Evolutionary conservation across 805 yeast species (phyloP), one percentile per base, ranked within the genome.

Genomic region (Metschnikowia sp.): DNA sequence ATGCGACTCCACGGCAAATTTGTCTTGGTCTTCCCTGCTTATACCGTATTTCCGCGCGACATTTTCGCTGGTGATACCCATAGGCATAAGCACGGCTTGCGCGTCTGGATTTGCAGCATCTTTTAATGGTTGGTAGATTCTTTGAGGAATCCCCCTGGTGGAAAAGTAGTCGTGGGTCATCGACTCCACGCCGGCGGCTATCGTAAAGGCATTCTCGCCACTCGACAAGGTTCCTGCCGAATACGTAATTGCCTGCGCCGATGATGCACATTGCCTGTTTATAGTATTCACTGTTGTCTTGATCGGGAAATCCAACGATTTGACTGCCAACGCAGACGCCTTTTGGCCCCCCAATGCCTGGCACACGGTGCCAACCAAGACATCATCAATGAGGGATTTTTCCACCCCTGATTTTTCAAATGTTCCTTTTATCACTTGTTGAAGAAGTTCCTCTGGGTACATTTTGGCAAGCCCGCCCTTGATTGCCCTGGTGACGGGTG

Each of bases 181-280:
- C 2, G 72, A 66, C 51, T 69, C 75, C n/a, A 69, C 75, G 35
- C 75, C 75, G 28, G 72, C 75, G 3, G 72, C 75, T 37, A 69
- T 58, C 11, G 70, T 68, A 15, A 62, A 58, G 29, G 52, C 54
- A 35, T 63, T 58, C 36, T 66, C 67, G 19, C 69, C 72, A 11
- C 62, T 43, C 28, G 55, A 42, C 28, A 69, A 59, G 9, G 68
- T 56, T 33, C 61, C 58, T 8, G 73, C 71, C 26, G 62, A 49
- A 40, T 64, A 65, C 1, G 69, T 48, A 22, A 68, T 49, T 11
- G 73, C 72, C 49, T 68, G 73, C 9, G 71, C 70, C 6, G 73
- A 69, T 6, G 73, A 68, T 15, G 71, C 65, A 48, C 75, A 70
- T 48, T 70, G 74, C 44, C 74, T 53, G 50, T 69, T 69, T 34